Base-by-base conservation (phyloP, 225 moss, liverwort and hornwort species). In the Antitrichia curtipendula region DNA sequence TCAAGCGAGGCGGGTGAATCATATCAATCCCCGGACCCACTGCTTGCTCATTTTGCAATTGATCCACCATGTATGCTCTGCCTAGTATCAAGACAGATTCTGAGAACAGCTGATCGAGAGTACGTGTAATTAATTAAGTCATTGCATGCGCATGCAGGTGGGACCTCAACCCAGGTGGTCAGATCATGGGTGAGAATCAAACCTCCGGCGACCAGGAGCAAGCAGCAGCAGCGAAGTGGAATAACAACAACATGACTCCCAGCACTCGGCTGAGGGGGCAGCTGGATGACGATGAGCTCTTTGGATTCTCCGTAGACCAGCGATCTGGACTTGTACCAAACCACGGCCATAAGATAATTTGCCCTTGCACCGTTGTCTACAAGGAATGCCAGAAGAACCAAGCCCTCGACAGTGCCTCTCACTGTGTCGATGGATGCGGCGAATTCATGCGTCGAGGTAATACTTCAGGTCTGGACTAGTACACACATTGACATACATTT, bases 311-410 rank as follows among this genome's bases (percentile, higher is more conserved):
- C 72, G 78, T 75, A 23, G 91, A 91, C 57, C 93, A 91, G 68
- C 88, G 90, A 84, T 28, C 86, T 65, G 89, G 78, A 49, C 89
- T 90, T n/a, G n/a, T n/a, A 61, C 82, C 81, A 32, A 82, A 56
- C 79, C 38, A 64, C 50, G 78, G 57, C 25, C 83, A 74, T 27
- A 91, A 89, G 64, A 16, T 23, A 18, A 6, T 25, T 24, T 31
- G 38, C 45, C 52, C 81, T 78, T 75, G 85, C 78, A 75, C 72
- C 24, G 74, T 89, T 41, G 58, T 88, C 40, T 91, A 91, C 90
- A 91, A 85, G 73, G 91, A 91, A 68, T 93, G 93, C 85, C 86
- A 87, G 87, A 91, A 90, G 68, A 91, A 93, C 78, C 93, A 93
- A 88, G 91, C 90, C n/a, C 88, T 93, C 24, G 93, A 88, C 38